phyloP scores from a whole-genome alignment of 192 early-diverging fungal species.

The Rhizophagus clarus region DNA sequence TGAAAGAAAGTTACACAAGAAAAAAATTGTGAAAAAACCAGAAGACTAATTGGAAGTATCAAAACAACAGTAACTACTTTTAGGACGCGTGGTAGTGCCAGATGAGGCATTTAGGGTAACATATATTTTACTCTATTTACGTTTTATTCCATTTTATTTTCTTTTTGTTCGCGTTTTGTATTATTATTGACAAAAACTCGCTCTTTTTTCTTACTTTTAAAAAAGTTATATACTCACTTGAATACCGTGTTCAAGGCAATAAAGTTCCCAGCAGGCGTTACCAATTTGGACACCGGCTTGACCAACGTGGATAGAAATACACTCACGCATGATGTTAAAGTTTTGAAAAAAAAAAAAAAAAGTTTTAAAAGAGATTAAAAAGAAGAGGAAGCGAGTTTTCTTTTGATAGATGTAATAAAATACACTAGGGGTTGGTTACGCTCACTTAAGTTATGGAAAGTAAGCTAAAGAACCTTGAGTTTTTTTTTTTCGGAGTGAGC shows the following conservation, averaged over 20 bases:
- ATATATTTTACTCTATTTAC: too few relatives aligned
- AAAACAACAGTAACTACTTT: too few relatives aligned
- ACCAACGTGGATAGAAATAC: constrained; percentile 79
- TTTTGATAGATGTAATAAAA: neutral
- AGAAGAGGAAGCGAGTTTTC: constrained; percentile 24
- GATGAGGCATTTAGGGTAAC: too few relatives aligned
- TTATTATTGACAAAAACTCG: neutral
- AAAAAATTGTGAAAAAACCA: too few relatives aligned
- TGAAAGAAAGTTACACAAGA: too few relatives aligned
- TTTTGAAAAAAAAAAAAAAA: neutral
- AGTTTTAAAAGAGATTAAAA: neutral
- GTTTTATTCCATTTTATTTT: too few relatives aligned
- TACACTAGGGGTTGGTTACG: constrained; percentile 19
- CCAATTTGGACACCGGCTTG: constrained; percentile 99
- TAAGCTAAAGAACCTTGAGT: constrained; percentile 31
- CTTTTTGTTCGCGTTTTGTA: neutral
- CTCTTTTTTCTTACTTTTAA: neutral
- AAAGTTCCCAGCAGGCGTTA: constrained; percentile 99
- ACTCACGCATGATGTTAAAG: constrained; percentile 64
- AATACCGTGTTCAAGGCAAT: constrained; percentile 95
- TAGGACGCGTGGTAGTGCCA: too few relatives aligned
- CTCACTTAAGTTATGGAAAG: constrained; percentile 35
- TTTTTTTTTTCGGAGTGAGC: neutral
- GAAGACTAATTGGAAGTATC: too few relatives aligned
- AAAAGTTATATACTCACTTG: constrained; percentile 39